phyloP scores from a whole-genome alignment of 805 yeast species.

The Sugiyamaella lignohabitans region DNA sequence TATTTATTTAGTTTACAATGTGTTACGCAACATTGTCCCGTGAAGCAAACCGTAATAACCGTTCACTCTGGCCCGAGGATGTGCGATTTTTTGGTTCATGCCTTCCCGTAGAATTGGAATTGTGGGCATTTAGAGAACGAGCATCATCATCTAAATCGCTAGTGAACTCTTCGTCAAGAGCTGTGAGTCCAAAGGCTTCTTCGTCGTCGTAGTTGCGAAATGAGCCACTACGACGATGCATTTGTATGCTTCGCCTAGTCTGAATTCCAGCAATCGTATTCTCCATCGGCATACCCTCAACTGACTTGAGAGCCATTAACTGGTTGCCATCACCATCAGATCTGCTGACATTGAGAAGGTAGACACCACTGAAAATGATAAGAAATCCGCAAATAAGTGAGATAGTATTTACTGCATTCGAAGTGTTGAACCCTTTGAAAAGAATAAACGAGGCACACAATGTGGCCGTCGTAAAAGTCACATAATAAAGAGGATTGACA shows the following conservation, averaged over 20 bases:
- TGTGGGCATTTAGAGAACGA: neutral
- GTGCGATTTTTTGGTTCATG: too few species aligned
- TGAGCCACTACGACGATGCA: constrained; percentile 38
- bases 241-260: constrained; percentile 69
- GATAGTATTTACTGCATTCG: constrained; percentile 70
- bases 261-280: constrained; percentile 75
- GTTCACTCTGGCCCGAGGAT: too few species aligned
- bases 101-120: too few species aligned
- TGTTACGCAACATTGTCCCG: too few species aligned
- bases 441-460: constrained; percentile 78
- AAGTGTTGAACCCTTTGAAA: constrained; percentile 80
- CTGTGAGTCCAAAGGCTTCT: constrained; percentile 31
- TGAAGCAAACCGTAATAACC: too few species aligned
- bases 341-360: constrained; percentile 70
- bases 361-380: constrained; percentile 83
- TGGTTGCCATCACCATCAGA: constrained; percentile 32
- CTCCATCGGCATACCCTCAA: constrained; percentile 73
- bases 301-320: constrained; percentile 43
- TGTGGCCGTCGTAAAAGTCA: constrained; percentile 84
- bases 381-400: constrained; percentile 80
- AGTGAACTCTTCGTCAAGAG: constrained; percentile 25
- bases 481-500: constrained; percentile 86
- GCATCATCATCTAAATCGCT: constrained; percentile 1
- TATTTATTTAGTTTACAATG: too few species aligned
- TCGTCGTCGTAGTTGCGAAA: constrained; percentile 30